Evolutionary conservation across 116 monocot species (phyloP), one percentile per base, ranked within the genome.

Genomic region (Dioscorea cayenensis): DNA sequence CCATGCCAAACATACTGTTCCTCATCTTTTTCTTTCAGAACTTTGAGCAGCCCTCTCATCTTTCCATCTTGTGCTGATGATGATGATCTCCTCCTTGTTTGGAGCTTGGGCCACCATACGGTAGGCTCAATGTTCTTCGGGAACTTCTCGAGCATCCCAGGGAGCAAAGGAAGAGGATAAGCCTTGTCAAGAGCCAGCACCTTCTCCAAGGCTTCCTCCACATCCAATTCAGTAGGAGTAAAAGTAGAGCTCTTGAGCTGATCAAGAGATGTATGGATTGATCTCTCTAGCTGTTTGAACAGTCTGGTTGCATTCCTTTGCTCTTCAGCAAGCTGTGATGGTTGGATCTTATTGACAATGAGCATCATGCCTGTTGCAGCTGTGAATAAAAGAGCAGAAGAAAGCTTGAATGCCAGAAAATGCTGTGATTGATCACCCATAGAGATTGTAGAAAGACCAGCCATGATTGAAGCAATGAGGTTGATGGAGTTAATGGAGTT

Each of bases 291-390:
- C 76, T 82, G 74, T 70, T 69, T 77, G 75, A 81, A 92, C 79
- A 92, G 36, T 2, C 86, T 76, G 5, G 89, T 50, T 32, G 92
- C 89, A 63, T 92, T 88, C 65, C 92, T 38, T 37, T 92, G 92
- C 76, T 92, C 92, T 61, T 92, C 86, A 0, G 89, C 92, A 11
- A 92, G 85, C 79, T 92, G 92, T 7, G 92, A 86, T 0, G 92
- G 92, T 70, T 92, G 92, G 60, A 92, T 78, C 75, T 84, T 86
- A 84, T 89, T 92, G 58, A 82, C 69, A n/a, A 78, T 27, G 35
- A 76, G 17, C 70, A 82, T 79, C 60, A 89, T 66, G 13, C 66
- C 81, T 17, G 89, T 61, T 4, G 86, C 79, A 0, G 89, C 81
- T 1, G 76, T 6, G 72, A 80, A 86, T 2, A 92, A 73, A 25